Evolutionary conservation across 768 basidiomycete species (phyloP).

Genomic region (Pisolithus marmoratus): DNA sequence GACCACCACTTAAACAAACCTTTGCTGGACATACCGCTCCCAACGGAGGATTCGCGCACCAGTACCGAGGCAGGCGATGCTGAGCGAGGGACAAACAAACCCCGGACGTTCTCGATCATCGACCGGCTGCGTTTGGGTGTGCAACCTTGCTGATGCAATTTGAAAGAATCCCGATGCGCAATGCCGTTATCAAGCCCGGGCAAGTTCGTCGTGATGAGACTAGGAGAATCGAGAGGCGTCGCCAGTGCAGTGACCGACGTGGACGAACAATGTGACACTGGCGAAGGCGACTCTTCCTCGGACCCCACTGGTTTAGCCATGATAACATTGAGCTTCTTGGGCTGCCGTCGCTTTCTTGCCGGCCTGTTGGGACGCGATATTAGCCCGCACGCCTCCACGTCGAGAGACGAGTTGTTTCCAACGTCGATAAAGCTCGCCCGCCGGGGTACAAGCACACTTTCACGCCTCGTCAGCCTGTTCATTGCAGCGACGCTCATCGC

Average conservation of each 20-base stretch:
- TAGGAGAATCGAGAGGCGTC: slow-evolving; percentile 15
- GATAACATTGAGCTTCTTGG: slow-evolving; percentile 25
- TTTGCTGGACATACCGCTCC: slow-evolving; percentile 23
- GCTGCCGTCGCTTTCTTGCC: slow-evolving; percentile 16
- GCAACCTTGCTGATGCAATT: slow-evolving; percentile 15
- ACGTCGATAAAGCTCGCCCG: slow-evolving; percentile 43
- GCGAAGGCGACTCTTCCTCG: slow-evolving; percentile 34
- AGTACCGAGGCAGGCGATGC: slow-evolving; percentile 33
- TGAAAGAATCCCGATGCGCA: slow-evolving; percentile 25
- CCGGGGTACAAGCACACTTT: slow-evolving; percentile 63
- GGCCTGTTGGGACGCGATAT: slow-evolving; percentile 6
- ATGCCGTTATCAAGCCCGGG: slow-evolving; percentile 10
- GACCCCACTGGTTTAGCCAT: slow-evolving; percentile 13
- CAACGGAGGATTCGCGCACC: slow-evolving; percentile 21
- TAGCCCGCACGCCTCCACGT: slow-evolving; percentile 10
- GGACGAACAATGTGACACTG: slow-evolving; percentile 36
- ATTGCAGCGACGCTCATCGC: slow-evolving; percentile 50
- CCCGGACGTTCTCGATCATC: slow-evolving; percentile 58
- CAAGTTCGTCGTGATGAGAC: slow-evolving; percentile 10
- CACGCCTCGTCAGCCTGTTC: slow-evolving; percentile 56
- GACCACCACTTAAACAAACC: slow-evolving; percentile 45
- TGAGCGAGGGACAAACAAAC: slow-evolving; percentile 49
- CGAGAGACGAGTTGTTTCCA: slow-evolving; percentile 8
- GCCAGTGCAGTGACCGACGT: slow-evolving; percentile 21
- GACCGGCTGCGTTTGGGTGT: slow-evolving; percentile 43